A percentile compares a stretch with the other conserved stretches of the same genome.
These are phyloP conservation scores for Fonsecaea pedrosoi DNA, from an alignment of 2,329 filamentous ascomycete species.

Conservation along the genomic window DNA sequence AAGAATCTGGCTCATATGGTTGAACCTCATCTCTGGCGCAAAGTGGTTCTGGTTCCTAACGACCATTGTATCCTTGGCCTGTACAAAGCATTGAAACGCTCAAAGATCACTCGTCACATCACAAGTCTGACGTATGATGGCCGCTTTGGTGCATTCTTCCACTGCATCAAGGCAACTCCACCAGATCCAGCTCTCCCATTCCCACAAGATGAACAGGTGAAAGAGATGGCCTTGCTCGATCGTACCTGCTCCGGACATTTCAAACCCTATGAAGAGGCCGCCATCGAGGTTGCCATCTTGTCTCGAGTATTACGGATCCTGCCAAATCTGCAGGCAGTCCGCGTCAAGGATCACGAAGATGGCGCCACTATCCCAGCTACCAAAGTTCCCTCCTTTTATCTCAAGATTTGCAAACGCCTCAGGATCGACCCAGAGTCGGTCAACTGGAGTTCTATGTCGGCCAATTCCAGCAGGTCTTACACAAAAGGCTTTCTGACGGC, in stretches of 20 bases:
- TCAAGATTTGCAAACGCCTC: conserved; percentile 24
- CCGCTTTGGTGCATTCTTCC: conserved; percentile 30
- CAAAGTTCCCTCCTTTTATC: conserved; percentile 32
- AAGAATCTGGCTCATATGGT: conserved; percentile 31
- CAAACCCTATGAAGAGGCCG: conserved; percentile 31
- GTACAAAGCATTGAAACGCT: conserved; percentile 26
- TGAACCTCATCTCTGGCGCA: conserved; percentile 32
- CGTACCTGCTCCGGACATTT: conserved; percentile 26
- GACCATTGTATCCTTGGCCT: conserved; percentile 33
- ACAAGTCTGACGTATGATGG: conserved; percentile 33
- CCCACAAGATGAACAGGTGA: conserved; percentile 18
- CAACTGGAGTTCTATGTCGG: conserved; percentile 23
- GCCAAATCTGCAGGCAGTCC: conserved; percentile 28
- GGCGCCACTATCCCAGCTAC: background rate
- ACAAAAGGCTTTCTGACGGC: conserved; percentile 33
- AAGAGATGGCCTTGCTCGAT: conserved; percentile 20
- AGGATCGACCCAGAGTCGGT: conserved; percentile 22
- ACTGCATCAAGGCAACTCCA: conserved; percentile 23
- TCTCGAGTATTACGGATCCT: conserved; percentile 25
- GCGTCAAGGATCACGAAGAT: conserved; percentile 32
- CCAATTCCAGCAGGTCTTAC: conserved; percentile 26
- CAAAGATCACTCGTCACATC: conserved; percentile 28
- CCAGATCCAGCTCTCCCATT: conserved; percentile 8
- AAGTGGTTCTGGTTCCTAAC: conserved; percentile 34
- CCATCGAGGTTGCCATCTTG: conserved; percentile 32